Conservation (phyloP, 31 red algal genomes). For the Odonthalia washingtoniensis region DNA sequence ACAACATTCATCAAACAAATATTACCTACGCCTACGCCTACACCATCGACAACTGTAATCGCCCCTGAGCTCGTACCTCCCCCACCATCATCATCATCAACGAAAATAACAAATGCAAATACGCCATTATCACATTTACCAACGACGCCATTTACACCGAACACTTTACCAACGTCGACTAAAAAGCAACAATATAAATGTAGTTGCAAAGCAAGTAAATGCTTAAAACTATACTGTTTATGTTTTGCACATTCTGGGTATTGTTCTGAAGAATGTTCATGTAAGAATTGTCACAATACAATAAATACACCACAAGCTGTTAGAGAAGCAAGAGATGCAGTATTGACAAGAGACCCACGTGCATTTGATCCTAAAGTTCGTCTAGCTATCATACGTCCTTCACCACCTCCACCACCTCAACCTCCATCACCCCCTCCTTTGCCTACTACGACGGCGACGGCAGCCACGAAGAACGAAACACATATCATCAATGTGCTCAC, state of each 20-base stretch:
- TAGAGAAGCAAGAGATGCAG: conserved; percentile 48
- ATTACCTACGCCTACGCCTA: too few relatives aligned
- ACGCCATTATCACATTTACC: background rate
- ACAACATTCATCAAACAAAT: too few relatives aligned
- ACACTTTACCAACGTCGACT: background rate
- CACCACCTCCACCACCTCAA: too few relatives aligned
- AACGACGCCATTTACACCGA: conserved; percentile 38
- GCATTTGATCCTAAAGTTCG: conserved; percentile 68
- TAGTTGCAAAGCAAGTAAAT: conserved; percentile 59
- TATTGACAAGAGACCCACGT: conserved; percentile 69
- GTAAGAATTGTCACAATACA: conserved; percentile 71
- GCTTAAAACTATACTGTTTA: conserved; percentile 74
- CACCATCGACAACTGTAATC: too few relatives aligned
- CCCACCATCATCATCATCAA: too few relatives aligned
- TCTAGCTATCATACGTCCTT: background rate
- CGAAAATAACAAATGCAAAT: background rate
- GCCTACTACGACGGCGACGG: background rate
- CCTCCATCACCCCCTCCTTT: too few relatives aligned
- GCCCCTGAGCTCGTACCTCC: too few relatives aligned
- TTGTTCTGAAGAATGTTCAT: conserved; percentile 55
- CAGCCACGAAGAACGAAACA: too few relatives aligned
- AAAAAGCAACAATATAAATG: conserved; percentile 51
- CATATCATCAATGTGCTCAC: too few relatives aligned
- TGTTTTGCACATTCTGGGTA: conserved; percentile 63
- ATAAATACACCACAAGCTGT: conserved; percentile 19